phyloP scores from a whole-genome alignment of 2,329 filamentous ascomycete species.

The Juglanconis oblonga region DNA sequence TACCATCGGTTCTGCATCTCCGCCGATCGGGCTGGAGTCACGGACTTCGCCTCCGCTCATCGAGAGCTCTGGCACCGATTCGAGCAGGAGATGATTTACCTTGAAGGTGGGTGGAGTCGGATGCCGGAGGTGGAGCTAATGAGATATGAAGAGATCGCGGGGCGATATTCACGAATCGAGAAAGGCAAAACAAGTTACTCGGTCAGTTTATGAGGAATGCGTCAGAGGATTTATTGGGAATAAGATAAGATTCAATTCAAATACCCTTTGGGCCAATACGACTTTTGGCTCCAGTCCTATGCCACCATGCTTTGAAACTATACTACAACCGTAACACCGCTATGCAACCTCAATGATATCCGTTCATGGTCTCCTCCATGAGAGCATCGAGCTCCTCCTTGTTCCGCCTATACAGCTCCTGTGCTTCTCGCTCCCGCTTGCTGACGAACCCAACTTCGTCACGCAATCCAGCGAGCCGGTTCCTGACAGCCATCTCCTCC shows the following conservation, averaged over 20 bases:
- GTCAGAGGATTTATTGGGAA: not conserved
- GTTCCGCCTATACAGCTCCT: constrained; percentile 75
- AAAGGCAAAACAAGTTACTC: too few relatives aligned
- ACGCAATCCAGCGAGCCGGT: constrained; percentile 70
- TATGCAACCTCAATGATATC: constrained; percentile 32
- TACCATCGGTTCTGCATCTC: not conserved
- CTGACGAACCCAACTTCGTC: constrained; percentile 82
- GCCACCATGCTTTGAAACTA: not conserved
- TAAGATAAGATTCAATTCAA: not conserved
- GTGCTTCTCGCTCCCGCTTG: constrained; percentile 81
- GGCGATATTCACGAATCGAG: too few relatives aligned
- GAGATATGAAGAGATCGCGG: not conserved
- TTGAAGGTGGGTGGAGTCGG: too few relatives aligned
- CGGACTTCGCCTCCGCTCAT: constrained; percentile 7
- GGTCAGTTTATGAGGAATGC: not conserved
- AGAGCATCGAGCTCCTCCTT: constrained; percentile 75
- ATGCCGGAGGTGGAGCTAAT: not conserved
- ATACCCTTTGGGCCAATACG: not conserved
- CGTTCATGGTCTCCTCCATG: constrained; percentile 32
- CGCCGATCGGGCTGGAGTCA: constrained; percentile 9
- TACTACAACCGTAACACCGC: not conserved
- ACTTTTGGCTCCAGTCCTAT: not conserved
- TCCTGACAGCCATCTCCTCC: constrained; percentile 73
- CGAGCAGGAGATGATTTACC: not conserved
- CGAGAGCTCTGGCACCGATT: constrained; percentile 1